Evolutionary conservation across 805 yeast species (phyloP), one percentile per base, ranked within the genome.

Genomic region (Clavispora vitiphila): DNA sequence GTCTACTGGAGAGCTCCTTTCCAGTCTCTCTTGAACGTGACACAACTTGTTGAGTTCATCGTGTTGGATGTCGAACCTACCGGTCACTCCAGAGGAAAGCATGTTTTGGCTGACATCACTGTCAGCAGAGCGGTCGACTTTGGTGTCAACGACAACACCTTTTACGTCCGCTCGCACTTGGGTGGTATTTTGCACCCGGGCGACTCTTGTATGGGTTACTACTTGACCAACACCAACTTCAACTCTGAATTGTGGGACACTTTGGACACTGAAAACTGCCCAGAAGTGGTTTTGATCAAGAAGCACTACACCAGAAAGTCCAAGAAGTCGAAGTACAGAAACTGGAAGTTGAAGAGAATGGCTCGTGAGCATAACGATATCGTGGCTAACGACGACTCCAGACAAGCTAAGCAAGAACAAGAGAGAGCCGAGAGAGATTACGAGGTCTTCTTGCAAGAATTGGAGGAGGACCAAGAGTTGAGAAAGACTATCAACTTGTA

Each of bases 111-210:
- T 1, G 98, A 93, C 61, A 77, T 88, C 23, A 87, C 96, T 2
- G 82, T 90, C 30, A 91, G 95, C n/a, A 78, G 96, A 58, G 80
- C 95, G 14, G 65, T 82, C 37, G 99, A 93, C 63, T 63, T 93
- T 71, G 96, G 97, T 34, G 75, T 76, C 39, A 89, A 89, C 59
- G 96, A 89, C 58, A 76, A 76, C 48, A 83, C 87, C 36, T 90
- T 76, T 60, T 88, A 86, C 50, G 80, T 91, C 24, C 78, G 96
- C 60, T 80, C 96, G 0, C 99, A 95, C 62, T 71, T 93, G 37
- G 99, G 99, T 51, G 96, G 84, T 46, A 79, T 93, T 51, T 74
- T 93, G 56, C 97, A 93, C 62, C 95, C 98, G 3, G 99, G 99
- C 54, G 99, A 93, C 62, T 83, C 93, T 11, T 96, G 80, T 16